Evolutionary conservation across 2,329 filamentous ascomycete species (phyloP).

Genomic region (Paracamarosporium sp.): DNA sequence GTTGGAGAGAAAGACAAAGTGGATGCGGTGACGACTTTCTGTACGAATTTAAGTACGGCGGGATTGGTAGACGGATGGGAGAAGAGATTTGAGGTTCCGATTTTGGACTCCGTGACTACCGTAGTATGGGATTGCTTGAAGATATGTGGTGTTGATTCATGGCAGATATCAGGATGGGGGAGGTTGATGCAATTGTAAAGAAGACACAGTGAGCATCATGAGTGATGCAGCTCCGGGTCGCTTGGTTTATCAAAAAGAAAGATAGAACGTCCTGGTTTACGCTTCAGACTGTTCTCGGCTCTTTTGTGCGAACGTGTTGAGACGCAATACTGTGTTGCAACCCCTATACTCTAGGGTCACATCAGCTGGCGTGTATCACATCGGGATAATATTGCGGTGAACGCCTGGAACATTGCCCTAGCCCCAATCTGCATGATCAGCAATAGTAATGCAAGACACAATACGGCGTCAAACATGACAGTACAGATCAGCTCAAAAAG

Average conservation of each 20-base stretch:
- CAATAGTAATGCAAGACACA: background rate
- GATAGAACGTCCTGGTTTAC: too few species aligned
- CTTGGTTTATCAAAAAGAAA: too few species aligned
- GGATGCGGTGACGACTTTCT: conserved; percentile 50
- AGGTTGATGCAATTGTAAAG: conserved; percentile 1
- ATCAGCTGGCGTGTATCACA: background rate
- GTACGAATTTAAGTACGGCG: conserved; percentile 53
- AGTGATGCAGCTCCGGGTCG: too few species aligned
- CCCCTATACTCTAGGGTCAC: background rate
- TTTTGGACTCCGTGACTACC: conserved; percentile 53
- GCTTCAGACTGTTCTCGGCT: background rate
- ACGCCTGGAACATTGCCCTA: background rate
- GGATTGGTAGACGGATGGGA: conserved; percentile 46
- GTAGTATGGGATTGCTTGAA: conserved; percentile 52
- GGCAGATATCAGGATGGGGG: conserved; percentile 43
- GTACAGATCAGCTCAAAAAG: background rate
- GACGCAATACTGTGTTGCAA: background rate
- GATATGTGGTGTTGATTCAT: conserved; percentile 37
- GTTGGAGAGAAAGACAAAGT: conserved; percentile 27
- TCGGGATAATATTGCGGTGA: background rate
- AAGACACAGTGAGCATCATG: background rate
- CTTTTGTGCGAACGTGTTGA: background rate
- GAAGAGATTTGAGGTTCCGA: conserved; percentile 38
- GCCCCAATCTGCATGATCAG: background rate
- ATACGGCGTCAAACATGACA: background rate